Base-by-base conservation (phyloP, 2,329 filamentous ascomycete species). In the Neofusicoccum cordaticola region DNA sequence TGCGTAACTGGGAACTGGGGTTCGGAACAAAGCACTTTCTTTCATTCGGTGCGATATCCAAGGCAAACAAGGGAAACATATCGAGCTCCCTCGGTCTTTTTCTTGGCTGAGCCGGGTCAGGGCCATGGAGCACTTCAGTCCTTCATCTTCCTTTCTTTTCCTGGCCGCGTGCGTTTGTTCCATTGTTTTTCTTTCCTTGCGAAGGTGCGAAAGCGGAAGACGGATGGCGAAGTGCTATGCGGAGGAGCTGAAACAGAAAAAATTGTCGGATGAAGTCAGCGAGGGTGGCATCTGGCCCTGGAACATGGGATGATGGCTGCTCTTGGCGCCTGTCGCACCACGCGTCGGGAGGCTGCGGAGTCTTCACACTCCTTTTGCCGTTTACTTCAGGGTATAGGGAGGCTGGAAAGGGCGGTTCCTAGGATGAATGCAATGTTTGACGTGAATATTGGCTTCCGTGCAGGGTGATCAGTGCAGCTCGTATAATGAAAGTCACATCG, bases 401-500 rank as follows among this genome's bases (percentile, higher is more conserved):
- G 53, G 52, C 52, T 44, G 52, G 41, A 57, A 57, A 57, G 52
- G 39, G 53, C 53, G 53, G 27, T 45, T 58, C 39, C 53, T 58
- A 58, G 53, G 53, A 58, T 58, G 53, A 58, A 58, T 58, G 53
- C 53, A 58, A 58, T 58, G 53, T 58, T 58, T 58, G 53, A 58
- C 39, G 53, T 58, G 53, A 58, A 58, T 58, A 58, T 58, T 58
- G 53, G 39, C 53, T 58, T 58, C 53, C 39, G 53, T 58, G 53
- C 53, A 17, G 34, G 53, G 53, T 58, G 53, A 58, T 44, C 53
- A 45, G 53, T 58, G 53, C 39, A 15, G 15, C 35, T 31, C 27
- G 22, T 17, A 50, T 35, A 44, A 44, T 34, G 44, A n/a, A 58
- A 41, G n/a, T 13, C 15, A 42, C 17, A 27, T 22, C n/a, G 27